Percentiles rank a stretch among this genome's conserved stretches.
Evolutionary conservation across 345 rosid species (phyloP).

Genomic region (Syzygium aqueum): DNA sequence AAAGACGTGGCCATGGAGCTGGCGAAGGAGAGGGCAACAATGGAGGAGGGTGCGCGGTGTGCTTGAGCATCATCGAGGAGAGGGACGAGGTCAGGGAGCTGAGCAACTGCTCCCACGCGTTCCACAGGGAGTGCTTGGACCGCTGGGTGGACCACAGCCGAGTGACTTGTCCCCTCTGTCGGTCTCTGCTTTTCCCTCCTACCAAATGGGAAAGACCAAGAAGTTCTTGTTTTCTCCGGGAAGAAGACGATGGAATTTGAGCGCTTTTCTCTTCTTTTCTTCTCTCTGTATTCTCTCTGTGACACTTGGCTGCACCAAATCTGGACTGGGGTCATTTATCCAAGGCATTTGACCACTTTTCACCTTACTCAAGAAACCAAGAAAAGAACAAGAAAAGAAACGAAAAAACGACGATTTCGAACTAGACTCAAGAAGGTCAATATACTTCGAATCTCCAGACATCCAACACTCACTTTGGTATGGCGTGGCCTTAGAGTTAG

Average conservation of each 20-base stretch:
- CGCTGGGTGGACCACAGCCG: constrained; percentile 1
- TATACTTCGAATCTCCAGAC: background rate
- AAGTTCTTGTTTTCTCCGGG: background rate
- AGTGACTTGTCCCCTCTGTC: constrained; percentile 4
- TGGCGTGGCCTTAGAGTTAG: background rate
- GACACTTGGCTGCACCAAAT: background rate
- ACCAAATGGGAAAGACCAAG: background rate
- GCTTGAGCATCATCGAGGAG: background rate
- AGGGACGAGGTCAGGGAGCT: constrained; percentile 2
- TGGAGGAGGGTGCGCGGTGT: background rate
- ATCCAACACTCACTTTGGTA: no score
- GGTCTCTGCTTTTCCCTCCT: background rate
- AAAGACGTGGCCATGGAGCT: background rate
- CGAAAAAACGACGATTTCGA: background rate
- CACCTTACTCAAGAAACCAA: background rate
- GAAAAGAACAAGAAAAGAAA: background rate
- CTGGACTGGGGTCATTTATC: background rate
- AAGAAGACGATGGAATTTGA: background rate
- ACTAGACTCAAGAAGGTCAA: background rate
- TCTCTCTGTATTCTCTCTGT: background rate
- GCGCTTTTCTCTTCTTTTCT: background rate
- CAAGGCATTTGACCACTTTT: background rate
- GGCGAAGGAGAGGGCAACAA: background rate
- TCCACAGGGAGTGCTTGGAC: constrained; percentile 9
- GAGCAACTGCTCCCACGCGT: background rate